Evolutionary conservation across 352 stramenopile species (phyloP).

Genomic region (Pythium monospermum): DNA sequence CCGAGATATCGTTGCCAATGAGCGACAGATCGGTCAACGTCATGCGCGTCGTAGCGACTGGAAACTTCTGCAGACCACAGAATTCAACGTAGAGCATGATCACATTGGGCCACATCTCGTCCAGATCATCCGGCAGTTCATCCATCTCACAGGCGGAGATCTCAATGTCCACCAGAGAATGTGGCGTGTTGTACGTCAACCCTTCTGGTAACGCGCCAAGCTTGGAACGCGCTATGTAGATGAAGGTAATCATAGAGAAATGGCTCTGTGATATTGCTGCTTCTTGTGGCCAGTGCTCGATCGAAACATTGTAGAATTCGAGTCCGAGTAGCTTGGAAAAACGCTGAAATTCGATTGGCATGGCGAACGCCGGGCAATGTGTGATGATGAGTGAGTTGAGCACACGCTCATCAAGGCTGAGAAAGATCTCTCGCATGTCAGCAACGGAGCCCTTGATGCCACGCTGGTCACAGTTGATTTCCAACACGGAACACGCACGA

Average conservation of each 20-base stretch:
- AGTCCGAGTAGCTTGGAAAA: slow-evolving; percentile 32
- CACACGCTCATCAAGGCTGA: slow-evolving; percentile 23
- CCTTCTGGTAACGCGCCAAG: slow-evolving; percentile 26
- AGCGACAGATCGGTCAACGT: slow-evolving; percentile 29
- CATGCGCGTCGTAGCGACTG: slow-evolving; percentile 14
- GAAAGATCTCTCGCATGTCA: slow-evolving; percentile 22
- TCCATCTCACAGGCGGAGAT: slow-evolving; percentile 25
- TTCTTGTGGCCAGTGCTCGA: slow-evolving; percentile 24
- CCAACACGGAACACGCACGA: slow-evolving; percentile 39
- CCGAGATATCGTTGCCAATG: slow-evolving; percentile 33
- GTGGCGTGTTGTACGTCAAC: slow-evolving; percentile 26
- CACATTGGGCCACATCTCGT: slow-evolving; percentile 26
- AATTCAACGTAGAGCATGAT: slow-evolving; percentile 38
- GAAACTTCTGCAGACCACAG: slow-evolving; percentile 29
- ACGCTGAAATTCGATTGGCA: slow-evolving; percentile 24
- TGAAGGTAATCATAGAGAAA: slow-evolving; percentile 20
- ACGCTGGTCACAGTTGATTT: slow-evolving; percentile 36
- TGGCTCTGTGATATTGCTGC: slow-evolving; percentile 23
- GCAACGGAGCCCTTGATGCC: slow-evolving; percentile 19
- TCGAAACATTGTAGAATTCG: slow-evolving; percentile 41
- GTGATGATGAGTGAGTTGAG: slow-evolving; percentile 45
- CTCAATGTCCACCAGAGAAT: slow-evolving; percentile 31
- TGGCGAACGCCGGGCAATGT: slow-evolving; percentile 27
- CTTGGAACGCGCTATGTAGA: slow-evolving; percentile 30
- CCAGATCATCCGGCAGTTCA: slow-evolving; percentile 22